phyloP scores from a whole-genome alignment of 108 stramenopile species.

The Seminavis robusta region DNA sequence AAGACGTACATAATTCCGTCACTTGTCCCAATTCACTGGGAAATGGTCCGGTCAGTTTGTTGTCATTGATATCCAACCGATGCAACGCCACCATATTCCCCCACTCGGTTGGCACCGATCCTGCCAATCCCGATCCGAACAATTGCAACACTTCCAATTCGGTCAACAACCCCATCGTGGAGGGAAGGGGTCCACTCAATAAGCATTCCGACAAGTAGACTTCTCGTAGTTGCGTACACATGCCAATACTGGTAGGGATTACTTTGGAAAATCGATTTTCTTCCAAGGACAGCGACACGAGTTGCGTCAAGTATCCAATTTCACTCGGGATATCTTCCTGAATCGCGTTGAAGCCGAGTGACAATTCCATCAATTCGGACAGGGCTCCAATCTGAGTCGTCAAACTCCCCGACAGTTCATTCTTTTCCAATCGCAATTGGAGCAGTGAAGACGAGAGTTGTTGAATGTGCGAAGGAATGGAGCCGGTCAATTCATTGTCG shows the following conservation, averaged over 20 bases:
- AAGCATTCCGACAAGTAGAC: constrained; percentile 33
- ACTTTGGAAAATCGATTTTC: no score
- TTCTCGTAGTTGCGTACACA: constrained; percentile 42
- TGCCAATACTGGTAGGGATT: no score
- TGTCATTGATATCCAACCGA: constrained; percentile 35
- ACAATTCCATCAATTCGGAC: constrained; percentile 25
- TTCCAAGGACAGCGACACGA: no score
- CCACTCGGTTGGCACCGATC: constrained; percentile 65
- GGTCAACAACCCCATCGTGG: constrained; percentile 42
- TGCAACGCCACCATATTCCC: constrained; percentile 27
- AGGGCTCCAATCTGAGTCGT: constrained; percentile 33
- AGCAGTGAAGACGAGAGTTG: constrained; percentile 22
- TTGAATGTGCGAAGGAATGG: constrained; percentile 40
- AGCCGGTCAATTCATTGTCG: constrained; percentile 41
- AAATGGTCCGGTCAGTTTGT: constrained; percentile 25
- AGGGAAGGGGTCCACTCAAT: constrained; percentile 41
- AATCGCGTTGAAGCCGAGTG: no score
- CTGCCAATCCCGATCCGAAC: constrained; percentile 44
- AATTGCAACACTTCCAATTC: constrained; percentile 28
- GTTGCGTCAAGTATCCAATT: constrained; percentile 2
- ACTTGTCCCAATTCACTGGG: constrained; percentile 34
- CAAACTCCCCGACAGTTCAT: constrained; percentile 37
- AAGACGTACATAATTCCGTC: no score
- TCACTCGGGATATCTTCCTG: constrained; percentile 7
- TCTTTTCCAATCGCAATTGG: constrained; percentile 40